A percentile compares a stretch with the other conserved stretches of the same genome.
These are phyloP conservation scores for Moesziomyces antarcticus DNA, from an alignment of 1,284 basidiomycete genomes.

Conservation along the genomic window DNA sequence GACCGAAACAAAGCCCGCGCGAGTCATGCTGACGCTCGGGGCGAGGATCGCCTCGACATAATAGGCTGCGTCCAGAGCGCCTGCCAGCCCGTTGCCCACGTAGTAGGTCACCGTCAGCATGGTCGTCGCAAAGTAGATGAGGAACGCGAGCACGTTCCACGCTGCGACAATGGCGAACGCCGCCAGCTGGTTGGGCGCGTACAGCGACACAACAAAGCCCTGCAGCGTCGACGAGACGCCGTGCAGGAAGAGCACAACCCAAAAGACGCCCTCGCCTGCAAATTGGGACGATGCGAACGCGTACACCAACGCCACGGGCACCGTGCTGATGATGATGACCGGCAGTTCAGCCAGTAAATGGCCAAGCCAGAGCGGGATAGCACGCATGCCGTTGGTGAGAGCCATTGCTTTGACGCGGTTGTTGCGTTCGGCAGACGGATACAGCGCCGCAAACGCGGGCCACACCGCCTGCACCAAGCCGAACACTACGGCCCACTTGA, in stretches of 20 bases:
- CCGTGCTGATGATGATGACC: constrained; percentile 73
- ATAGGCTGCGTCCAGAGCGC: constrained; percentile 73
- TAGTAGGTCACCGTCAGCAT: constrained; percentile 79
- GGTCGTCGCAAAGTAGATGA: constrained; percentile 75
- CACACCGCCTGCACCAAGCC: constrained; percentile 74
- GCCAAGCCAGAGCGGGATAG: constrained; percentile 80
- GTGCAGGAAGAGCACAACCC: constrained; percentile 78
- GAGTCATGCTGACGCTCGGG: constrained; percentile 77
- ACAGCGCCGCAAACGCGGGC: constrained; percentile 82
- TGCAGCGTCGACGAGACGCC: constrained; percentile 71
- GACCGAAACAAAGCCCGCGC: constrained; percentile 78
- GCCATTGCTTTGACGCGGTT: constrained; percentile 82
- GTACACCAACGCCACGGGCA: constrained; percentile 76
- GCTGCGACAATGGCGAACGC: constrained; percentile 79
- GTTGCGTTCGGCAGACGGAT: constrained; percentile 77
- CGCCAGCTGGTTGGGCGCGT: constrained; percentile 74
- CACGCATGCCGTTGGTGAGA: constrained; percentile 79
- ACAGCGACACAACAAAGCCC: constrained; percentile 34
- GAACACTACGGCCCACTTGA: constrained; percentile 43
- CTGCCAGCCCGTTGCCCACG: constrained; percentile 72
- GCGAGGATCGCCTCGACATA: constrained; percentile 78
- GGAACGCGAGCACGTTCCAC: constrained; percentile 79
- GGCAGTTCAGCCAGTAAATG: constrained; percentile 79
- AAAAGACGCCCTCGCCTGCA: constrained; percentile 74
- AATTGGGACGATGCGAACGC: constrained; percentile 75